These are phyloP conservation scores for Colletotrichum melonis DNA, from an alignment of 2,329 filamentous ascomycete genomes.

Conservation along the genomic window DNA sequence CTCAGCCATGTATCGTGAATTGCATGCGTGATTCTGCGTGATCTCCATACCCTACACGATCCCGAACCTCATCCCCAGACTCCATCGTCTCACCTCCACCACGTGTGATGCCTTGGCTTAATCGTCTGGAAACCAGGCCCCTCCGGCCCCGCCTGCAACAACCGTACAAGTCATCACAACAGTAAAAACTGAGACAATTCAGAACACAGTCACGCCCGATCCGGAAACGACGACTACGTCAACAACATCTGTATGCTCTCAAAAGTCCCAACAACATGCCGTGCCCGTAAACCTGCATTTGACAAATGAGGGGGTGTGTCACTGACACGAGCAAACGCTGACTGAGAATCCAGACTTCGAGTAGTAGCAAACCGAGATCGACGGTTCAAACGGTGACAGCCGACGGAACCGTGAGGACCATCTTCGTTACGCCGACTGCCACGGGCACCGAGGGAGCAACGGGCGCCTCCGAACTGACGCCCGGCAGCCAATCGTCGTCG, in stretches of 20 bases:
- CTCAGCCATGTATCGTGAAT: slow-evolving; percentile 7
- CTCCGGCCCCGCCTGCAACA: slow-evolving; percentile 40
- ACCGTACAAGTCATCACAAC: slow-evolving; percentile 36
- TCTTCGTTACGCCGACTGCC: slow-evolving; percentile 62
- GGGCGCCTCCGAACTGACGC: slow-evolving; percentile 18
- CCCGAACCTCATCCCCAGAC: neutral
- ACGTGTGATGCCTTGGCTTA: slow-evolving; percentile 34
- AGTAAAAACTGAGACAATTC: slow-evolving; percentile 46
- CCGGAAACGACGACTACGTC: slow-evolving; percentile 38
- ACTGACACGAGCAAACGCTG: neutral
- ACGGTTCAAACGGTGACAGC: slow-evolving; percentile 65
- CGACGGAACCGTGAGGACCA: slow-evolving; percentile 63
- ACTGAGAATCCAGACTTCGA: slow-evolving; percentile 8
- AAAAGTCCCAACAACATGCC: slow-evolving; percentile 24
- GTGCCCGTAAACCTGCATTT: slow-evolving; percentile 8
- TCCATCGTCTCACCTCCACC: slow-evolving; percentile 7
- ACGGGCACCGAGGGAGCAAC: slow-evolving; percentile 38
- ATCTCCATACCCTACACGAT: slow-evolving; percentile 12
- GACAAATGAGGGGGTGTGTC: slow-evolving; percentile 12
- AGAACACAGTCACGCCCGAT: slow-evolving; percentile 48
- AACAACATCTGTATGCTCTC: slow-evolving; percentile 31
- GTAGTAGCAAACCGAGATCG: slow-evolving; percentile 12
- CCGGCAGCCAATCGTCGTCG: slow-evolving; percentile 9
- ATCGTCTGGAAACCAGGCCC: slow-evolving; percentile 41
- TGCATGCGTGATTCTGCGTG: slow-evolving; percentile 33